Percentiles rank a stretch among this genome's conserved stretches.
These are phyloP conservation scores for Phytophthora nicotianae DNA, from an alignment of 352 stramenopile species.

Conservation along the genomic window DNA sequence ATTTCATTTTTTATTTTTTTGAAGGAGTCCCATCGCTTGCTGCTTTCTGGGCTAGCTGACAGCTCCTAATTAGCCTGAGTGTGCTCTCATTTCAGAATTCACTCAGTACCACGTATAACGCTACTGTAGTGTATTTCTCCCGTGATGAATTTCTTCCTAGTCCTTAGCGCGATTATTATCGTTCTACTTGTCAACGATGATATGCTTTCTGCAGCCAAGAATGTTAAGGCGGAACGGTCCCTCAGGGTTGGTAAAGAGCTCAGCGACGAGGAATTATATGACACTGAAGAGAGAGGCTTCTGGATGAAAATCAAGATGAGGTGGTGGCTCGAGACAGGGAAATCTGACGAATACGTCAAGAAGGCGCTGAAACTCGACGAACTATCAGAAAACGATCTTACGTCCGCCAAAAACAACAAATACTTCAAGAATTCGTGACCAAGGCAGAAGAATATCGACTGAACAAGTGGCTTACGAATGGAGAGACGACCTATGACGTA, in stretches of 20 bases:
- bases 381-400: neutral
- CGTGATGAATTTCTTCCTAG: neutral
- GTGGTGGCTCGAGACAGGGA: neutral
- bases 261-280: neutral
- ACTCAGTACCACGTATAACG: neutral
- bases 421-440: neutral
- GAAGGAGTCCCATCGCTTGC: neutral
- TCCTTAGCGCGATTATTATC: neutral
- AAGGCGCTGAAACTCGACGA: neutral
- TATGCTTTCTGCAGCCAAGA: neutral
- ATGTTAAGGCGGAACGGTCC: neutral
- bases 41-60: neutral
- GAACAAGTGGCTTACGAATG: too few species aligned
- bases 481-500: neutral
- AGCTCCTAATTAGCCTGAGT: too few species aligned
- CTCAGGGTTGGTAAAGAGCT: neutral
- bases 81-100: neutral
- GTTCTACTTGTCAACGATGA: neutral
- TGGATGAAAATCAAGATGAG: neutral
- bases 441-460: neutral
- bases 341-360: neutral
- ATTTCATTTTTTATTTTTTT: too few species aligned
- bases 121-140: neutral
- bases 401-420: neutral
- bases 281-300: neutral